Conservation (phyloP, 2,329 filamentous ascomycete genomes). For the Septoria petroselini region DNA sequence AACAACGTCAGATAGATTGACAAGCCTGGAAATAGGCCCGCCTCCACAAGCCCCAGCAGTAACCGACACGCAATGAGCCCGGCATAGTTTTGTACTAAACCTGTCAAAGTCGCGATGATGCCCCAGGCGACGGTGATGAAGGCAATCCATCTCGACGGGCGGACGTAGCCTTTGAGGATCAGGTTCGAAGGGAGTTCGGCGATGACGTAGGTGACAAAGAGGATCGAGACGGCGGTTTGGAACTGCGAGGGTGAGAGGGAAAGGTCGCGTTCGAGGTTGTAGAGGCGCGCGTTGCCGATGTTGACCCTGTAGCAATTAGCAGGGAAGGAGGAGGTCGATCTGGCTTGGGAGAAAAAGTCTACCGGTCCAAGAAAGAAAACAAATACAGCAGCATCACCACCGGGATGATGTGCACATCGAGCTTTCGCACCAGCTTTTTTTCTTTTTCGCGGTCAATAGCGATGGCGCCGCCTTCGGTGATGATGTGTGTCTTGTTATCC, state of each 20-base stretch:
- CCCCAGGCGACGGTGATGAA: constrained; percentile 61
- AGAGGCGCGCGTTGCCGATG: constrained; percentile 61
- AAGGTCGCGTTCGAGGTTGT: constrained; percentile 62
- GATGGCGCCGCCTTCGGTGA: constrained; percentile 4
- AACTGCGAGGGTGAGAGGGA: constrained; percentile 63
- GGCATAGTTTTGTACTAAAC: constrained; percentile 63
- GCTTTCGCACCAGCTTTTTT: constrained; percentile 59
- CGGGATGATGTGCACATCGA: constrained; percentile 63
- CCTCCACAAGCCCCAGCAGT: constrained; percentile 66
- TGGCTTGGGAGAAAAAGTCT: constrained; percentile 30
- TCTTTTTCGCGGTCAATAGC: constrained; percentile 44
- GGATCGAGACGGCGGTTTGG: constrained; percentile 52
- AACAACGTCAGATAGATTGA: constrained; percentile 71
- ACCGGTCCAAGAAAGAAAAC: constrained; percentile 72
- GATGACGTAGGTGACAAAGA: constrained; percentile 48
- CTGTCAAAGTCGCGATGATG: constrained; percentile 66
- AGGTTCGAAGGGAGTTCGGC: constrained; percentile 48
- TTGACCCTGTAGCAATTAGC: constrained; percentile 24
- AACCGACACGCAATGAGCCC: constrained; percentile 66
- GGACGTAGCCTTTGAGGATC: constrained; percentile 45
- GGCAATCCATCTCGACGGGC: constrained; percentile 45
- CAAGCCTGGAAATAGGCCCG: constrained; percentile 66
- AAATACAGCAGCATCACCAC: constrained; percentile 68
- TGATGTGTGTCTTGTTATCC: background rate
- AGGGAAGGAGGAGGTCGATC: background rate